Percentiles rank a stretch among this genome's conserved stretches.
Conservation (phyloP, 129 eudicot species). For the Artemisia tridentata region DNA sequence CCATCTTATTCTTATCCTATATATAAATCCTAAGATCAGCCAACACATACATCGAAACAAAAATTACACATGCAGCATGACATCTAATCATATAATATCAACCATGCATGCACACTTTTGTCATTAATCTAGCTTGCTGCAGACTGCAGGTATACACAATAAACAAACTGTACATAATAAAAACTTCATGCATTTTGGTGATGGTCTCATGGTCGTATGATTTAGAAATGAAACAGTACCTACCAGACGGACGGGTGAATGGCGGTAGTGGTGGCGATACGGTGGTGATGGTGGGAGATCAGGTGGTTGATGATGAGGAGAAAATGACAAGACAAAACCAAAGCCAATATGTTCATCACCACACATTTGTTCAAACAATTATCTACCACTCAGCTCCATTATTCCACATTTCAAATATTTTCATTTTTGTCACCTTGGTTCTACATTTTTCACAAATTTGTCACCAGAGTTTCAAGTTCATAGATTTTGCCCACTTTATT, state of each 20-base stretch:
- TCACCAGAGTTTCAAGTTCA: conserved; percentile 21
- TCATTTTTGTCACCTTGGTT: conserved; percentile 17
- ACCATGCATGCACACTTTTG: background rate
- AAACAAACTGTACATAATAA: too few species aligned
- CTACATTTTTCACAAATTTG: conserved; percentile 10
- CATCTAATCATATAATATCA: conserved; percentile 7
- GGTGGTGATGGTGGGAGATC: conserved; percentile 19
- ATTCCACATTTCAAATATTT: background rate
- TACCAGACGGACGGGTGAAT: conserved; percentile 7
- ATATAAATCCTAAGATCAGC: too few species aligned
- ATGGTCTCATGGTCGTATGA: background rate
- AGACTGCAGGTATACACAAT: background rate
- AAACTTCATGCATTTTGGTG: background rate
- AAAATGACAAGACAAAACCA: background rate
- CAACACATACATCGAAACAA: too few species aligned
- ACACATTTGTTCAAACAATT: conserved; percentile 20
- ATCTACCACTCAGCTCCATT: conserved; percentile 15
- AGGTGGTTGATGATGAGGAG: conserved; percentile 24
- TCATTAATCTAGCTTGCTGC: conserved; percentile 16
- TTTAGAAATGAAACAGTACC: conserved; percentile 20
- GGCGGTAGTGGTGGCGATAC: background rate
- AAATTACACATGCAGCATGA: background rate
- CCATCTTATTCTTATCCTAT: too few species aligned
- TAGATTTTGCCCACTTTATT: background rate
- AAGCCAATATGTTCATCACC: conserved; percentile 22